A percentile compares a stretch with the other conserved stretches of the same genome.
Evolutionary conservation across 306 rosid species (phyloP).

Genomic region (Gleditsia sinensis): DNA sequence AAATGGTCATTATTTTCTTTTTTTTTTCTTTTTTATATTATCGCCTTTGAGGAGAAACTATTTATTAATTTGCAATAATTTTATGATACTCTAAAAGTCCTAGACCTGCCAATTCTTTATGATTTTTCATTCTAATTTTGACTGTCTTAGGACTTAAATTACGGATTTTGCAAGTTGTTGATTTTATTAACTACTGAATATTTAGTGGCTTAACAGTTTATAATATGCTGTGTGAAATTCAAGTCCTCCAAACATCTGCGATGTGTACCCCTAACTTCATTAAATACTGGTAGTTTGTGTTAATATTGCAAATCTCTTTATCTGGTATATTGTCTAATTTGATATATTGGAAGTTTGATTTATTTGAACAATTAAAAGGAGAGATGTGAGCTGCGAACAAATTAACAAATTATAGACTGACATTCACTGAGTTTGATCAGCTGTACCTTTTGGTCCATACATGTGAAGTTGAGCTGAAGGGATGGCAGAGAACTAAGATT

Average conservation of each 20-base stretch:
- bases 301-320: slow-evolving; percentile 6
- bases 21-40: not conserved
- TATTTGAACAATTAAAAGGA: slow-evolving; percentile 21
- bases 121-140: slow-evolving; percentile 11
- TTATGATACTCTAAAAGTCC: slow-evolving; percentile 13
- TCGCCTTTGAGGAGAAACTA: not conserved
- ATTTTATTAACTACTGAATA: not conserved
- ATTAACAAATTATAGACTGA: slow-evolving; percentile 38
- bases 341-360: slow-evolving; percentile 15
- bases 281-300: slow-evolving; percentile 10
- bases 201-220: not conserved
- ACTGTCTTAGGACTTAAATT: slow-evolving; percentile 9
- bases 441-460: slow-evolving; percentile 87
- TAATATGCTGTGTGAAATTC: slow-evolving; percentile 19
- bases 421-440: slow-evolving; percentile 46
- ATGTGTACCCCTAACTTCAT: too few species aligned
- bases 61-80: not conserved
- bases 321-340: slow-evolving; percentile 12
- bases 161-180: not conserved
- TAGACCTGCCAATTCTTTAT: not conserved
- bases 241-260: slow-evolving; percentile 15
- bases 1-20: slow-evolving; percentile 22
- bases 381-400: slow-evolving; percentile 10
- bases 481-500: slow-evolving; percentile 49
- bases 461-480: slow-evolving; percentile 61